Base-by-base conservation (phyloP, 352 stramenopile genomes). In the Phytophthora cryptogea region DNA sequence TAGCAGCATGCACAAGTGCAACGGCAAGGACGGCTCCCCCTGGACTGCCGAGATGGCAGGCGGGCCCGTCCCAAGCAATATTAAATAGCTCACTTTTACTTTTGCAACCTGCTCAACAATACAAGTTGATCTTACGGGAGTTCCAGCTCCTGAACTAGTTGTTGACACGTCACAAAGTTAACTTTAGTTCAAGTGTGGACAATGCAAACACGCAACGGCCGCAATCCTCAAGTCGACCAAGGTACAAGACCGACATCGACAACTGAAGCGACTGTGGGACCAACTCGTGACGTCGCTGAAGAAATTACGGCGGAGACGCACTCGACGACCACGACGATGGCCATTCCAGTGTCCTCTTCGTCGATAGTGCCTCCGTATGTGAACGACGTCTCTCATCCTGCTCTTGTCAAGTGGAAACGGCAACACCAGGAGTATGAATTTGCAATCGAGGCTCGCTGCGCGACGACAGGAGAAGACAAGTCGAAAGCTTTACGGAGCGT, bases 401-500 rank as follows among this genome's bases (percentile, higher is more conserved):
- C 51, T 8, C 28, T 72, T 0, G 44, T 76, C 0, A 64, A 61
- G 35, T 76, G 56, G 49, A 69, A 61, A 7, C 49, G 52, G 17
- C 51, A 63, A 14, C 26, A 62, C 3, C 26, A 20, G 3, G 48
- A 63, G 48, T 72, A 69, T 20, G 63, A 72, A 27, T 54, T 59
- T 3, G 42, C 48, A 6, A 41, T 74, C 27, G 41, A 68, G 10
- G 49, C 57, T 1, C n/a, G 61, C 8, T 60, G 54, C 48, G 44
- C 40, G 2, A 16, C 28, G 0, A 68, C 54, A 26, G 41, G 49
- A 8, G 49, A 72, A 26, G 17, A 71, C 3, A 56, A 57, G 23
- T 5, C 0, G 0, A 66, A 75, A 11, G 46, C 55, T 2, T 17
- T 64, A 0, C n/a, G 59, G 1, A 63, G 53, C 3, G 41, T 66